Percentiles rank a stretch among this genome's conserved stretches.
These are phyloP conservation scores for Yamadazyma atlantica DNA, from an alignment of 1,139 yeast genomes.

Conservation along the genomic window DNA sequence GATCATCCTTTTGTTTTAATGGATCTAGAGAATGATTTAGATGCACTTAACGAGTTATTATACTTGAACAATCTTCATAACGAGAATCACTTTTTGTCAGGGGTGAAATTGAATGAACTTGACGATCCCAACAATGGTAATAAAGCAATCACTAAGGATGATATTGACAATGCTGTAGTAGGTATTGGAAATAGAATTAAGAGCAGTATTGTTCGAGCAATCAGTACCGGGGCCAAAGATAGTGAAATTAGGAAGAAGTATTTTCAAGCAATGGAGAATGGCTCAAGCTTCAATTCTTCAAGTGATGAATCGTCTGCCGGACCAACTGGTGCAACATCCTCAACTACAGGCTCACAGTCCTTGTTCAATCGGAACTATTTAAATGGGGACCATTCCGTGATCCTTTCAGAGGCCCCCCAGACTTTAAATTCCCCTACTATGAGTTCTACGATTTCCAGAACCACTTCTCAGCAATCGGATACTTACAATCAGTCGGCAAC, in stretches of 20 bases:
- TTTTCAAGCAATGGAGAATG: slow-evolving; percentile 26
- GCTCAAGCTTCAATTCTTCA: slow-evolving; percentile 25
- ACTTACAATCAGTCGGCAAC: slow-evolving; percentile 7
- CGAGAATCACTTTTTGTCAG: slow-evolving; percentile 8
- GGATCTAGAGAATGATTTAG: slow-evolving; percentile 52
- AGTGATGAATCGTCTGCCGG: slow-evolving; percentile 33
- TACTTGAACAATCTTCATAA: slow-evolving; percentile 26
- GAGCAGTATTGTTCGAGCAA: slow-evolving; percentile 59
- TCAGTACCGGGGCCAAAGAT: slow-evolving; percentile 31
- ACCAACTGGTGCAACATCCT: not conserved
- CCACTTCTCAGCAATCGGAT: slow-evolving; percentile 7
- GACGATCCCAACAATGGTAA: slow-evolving; percentile 2
- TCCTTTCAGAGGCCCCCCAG: slow-evolving; percentile 33
- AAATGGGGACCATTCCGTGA: slow-evolving; percentile 28
- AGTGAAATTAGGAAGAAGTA: slow-evolving; percentile 26
- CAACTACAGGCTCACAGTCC: slow-evolving; percentile 11
- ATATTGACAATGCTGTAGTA: slow-evolving; percentile 65
- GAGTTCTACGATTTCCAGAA: slow-evolving; percentile 9
- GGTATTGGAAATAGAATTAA: slow-evolving; percentile 73
- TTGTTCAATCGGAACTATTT: slow-evolving; percentile 13
- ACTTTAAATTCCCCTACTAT: slow-evolving; percentile 5
- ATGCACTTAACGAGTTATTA: slow-evolving; percentile 38
- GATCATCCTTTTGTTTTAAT: slow-evolving; percentile 73
- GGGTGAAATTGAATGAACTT: slow-evolving; percentile 8
- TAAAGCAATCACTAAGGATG: slow-evolving; percentile 15